phyloP scores from a whole-genome alignment of 73 alveolate species.

The Paramecium biaurelia region DNA sequence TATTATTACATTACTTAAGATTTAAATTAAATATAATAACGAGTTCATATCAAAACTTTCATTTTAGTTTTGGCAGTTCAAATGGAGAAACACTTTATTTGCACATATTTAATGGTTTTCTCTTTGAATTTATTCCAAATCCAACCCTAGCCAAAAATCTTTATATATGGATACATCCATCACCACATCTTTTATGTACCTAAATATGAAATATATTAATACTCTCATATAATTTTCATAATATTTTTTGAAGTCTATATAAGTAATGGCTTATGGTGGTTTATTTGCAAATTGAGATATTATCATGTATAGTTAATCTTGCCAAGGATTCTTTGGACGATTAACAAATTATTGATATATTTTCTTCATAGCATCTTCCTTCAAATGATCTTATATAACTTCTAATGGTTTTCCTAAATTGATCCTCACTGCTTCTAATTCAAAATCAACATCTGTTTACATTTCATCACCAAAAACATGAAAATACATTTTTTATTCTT shows the following conservation, averaged over 20 bases:
- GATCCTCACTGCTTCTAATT: slow-evolving; percentile 2
- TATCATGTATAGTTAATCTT: neutral
- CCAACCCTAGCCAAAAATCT: slow-evolving; percentile 34
- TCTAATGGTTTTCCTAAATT: slow-evolving; percentile 40
- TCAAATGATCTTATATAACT: slow-evolving; percentile 10
- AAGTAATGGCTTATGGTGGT: neutral
- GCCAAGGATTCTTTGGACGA: slow-evolving; percentile 39
- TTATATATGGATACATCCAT: slow-evolving; percentile 21
- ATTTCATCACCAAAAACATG: slow-evolving; percentile 46
- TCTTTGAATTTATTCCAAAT: slow-evolving; percentile 28
- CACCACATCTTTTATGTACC: slow-evolving; percentile 49
- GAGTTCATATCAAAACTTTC: neutral
- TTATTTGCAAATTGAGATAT: slow-evolving; percentile 43
- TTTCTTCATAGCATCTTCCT: slow-evolving; percentile 37
- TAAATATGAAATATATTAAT: neutral
- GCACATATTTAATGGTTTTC: neutral
- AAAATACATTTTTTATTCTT: slow-evolving; percentile 8
- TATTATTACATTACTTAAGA: neutral
- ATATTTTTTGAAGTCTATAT: slow-evolving; percentile 40
- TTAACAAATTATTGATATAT: neutral
- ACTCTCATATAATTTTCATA: slow-evolving; percentile 52
- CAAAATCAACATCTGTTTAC: slow-evolving; percentile 20
- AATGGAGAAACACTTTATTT: slow-evolving; percentile 46
- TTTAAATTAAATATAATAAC: slow-evolving; percentile 8
- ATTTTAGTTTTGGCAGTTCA: slow-evolving; percentile 47